Evolutionary conservation across 805 yeast genomes (phyloP), one percentile per base, ranked within the genome.

Genomic region (Metschnikowia drakensbergensis): DNA sequence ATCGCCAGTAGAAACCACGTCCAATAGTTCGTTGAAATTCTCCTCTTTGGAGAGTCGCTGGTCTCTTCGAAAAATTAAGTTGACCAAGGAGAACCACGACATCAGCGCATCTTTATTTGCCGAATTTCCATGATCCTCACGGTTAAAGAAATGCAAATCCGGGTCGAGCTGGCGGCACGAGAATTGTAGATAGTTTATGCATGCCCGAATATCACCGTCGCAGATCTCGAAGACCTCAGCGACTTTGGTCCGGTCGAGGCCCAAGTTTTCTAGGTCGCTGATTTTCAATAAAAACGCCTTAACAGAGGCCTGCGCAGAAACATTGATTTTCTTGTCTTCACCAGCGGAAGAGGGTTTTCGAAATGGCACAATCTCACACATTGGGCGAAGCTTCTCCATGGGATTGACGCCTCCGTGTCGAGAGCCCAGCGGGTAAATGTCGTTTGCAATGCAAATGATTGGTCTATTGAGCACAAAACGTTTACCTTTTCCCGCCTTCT

Each of bases 391-490:
- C 48, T 80, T 82, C 45, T 88, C 95, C 66, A 92, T 71, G 1
- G 87, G 80, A 3, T 83, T 79, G 6, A 60, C 56, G 4, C 67
- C 66, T 32, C 54, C 55, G n/a, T 47, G 51, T 4, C 68, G 57
- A 1, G 67, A 46, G 2, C 54, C 53, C 22, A 53, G 54, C 11
- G 63, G 54, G 63, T 87, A 90, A 1, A 87, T 75, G 60, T 94
- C 96, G 61, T 92, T 94, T 63, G 97, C 95, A 48, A 94, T 81
- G 37, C 96, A 91, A 46, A 92, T 88, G 17, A 94, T 88, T 1
- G 98, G 98, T 55, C 98, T 75, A 57, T 76, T 72, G 37, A 94
- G 64, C 4, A 55, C 29, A 41, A 83, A 66, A 32, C 67, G 70
- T 8, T 70, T 64, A 42, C 61, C 67, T 45, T 65, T 69, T 45